A percentile compares a stretch with the other conserved stretches of the same genome.
Evolutionary conservation across 257 asterid genomes (phyloP).

Genomic region (Fraxinus cuspidata): DNA sequence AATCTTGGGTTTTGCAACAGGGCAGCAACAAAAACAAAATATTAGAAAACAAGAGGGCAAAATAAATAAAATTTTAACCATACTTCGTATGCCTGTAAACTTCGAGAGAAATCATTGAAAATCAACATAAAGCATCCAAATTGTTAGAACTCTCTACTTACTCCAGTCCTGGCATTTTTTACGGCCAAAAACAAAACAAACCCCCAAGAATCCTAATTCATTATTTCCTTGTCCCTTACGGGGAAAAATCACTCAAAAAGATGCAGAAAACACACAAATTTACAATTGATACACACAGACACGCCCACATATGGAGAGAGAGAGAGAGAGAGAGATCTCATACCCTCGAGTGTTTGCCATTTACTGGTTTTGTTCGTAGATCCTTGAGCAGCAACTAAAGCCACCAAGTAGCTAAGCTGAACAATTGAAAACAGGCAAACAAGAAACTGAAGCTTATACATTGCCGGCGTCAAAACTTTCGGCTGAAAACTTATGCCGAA

Average conservation of each 20-base stretch:
- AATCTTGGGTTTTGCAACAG: background rate
- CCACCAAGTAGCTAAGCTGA: constrained; percentile 46
- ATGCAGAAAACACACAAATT: background rate
- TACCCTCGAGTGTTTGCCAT: constrained; percentile 78
- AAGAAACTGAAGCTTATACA: constrained; percentile 59
- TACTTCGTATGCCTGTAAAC: background rate
- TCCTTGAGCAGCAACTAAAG: constrained; percentile 60
- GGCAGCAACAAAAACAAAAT: constrained; percentile 3
- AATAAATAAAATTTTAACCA: constrained; percentile 15
- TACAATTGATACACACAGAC: constrained; percentile 5
- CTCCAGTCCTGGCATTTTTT: background rate
- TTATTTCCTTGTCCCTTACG: background rate
- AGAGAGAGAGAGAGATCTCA: background rate
- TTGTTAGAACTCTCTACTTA: background rate
- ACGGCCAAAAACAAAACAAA: constrained; percentile 1
- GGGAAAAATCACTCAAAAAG: background rate
- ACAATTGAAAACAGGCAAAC: constrained; percentile 28
- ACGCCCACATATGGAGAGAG: background rate
- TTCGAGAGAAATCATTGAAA: background rate
- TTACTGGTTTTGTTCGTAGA: constrained; percentile 38
- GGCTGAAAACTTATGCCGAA: constrained; percentile 6
- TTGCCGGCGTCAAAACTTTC: constrained; percentile 38
- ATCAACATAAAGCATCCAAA: constrained; percentile 2
- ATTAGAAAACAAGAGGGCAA: background rate
- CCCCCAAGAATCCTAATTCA: background rate